Evolutionary conservation across 352 stramenopile genomes (phyloP).

Genomic region (Halophytophthora polymorphica): DNA sequence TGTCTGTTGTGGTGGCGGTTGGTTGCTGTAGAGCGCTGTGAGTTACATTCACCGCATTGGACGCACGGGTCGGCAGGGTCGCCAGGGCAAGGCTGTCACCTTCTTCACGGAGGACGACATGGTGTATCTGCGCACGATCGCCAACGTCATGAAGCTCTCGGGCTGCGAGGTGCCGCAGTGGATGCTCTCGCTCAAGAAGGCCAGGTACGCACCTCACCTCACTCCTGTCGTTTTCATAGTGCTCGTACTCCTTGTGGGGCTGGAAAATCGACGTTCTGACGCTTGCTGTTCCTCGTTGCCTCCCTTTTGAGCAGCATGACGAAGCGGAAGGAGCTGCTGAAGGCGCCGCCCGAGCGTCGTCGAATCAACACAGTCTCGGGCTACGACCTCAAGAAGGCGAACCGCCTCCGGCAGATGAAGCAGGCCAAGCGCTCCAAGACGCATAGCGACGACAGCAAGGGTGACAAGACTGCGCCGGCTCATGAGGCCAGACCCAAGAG

Average conservation of each 20-base stretch:
- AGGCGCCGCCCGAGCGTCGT: slow-evolving; percentile 63
- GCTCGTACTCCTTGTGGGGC: neutral
- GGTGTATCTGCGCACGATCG: slow-evolving; percentile 93
- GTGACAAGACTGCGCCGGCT: slow-evolving; percentile 6
- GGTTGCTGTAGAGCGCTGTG: slow-evolving; percentile 57
- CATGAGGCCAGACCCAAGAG: neutral
- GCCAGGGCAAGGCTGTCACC: slow-evolving; percentile 93
- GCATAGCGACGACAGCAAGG: slow-evolving; percentile 5
- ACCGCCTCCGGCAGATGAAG: slow-evolving; percentile 63
- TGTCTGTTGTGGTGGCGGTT: slow-evolving; percentile 4
- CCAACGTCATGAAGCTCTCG: slow-evolving; percentile 98
- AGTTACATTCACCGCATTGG: slow-evolving; percentile 98
- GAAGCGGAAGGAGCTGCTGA: slow-evolving; percentile 80
- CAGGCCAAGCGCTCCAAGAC: slow-evolving; percentile 21
- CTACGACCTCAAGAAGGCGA: slow-evolving; percentile 84
- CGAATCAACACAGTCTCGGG: slow-evolving; percentile 85
- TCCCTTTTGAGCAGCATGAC: slow-evolving; percentile 33
- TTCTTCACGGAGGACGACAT: slow-evolving; percentile 98
- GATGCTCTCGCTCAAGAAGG: slow-evolving; percentile 97
- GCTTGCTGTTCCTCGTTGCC: slow-evolving; percentile 4
- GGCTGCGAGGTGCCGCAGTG: slow-evolving; percentile 97
- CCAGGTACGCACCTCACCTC: slow-evolving; percentile 43
- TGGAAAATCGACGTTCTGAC: slow-evolving; percentile 1
- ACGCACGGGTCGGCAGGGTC: slow-evolving; percentile 91
- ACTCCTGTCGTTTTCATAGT: neutral